phyloP scores from a whole-genome alignment of 768 basidiomycete species.

The Coprinopsis marcescibilis region DNA sequence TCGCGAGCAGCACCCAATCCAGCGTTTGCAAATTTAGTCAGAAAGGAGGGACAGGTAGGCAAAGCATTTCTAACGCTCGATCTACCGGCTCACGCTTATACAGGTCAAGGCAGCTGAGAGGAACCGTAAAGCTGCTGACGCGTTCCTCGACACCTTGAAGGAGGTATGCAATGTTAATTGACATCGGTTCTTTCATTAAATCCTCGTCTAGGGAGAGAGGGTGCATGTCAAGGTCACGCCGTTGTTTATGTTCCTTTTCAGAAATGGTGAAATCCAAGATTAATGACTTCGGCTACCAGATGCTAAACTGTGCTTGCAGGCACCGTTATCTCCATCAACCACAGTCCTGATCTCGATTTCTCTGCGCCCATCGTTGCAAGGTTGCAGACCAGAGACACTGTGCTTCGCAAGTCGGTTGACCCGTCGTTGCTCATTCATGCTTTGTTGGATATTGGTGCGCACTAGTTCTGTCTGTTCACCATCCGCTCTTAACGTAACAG shows the following conservation, averaged over 20 bases:
- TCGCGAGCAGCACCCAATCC: neutral
- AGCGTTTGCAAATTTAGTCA: conserved; percentile 14
- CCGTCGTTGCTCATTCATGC: conserved; percentile 64
- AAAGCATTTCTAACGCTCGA: neutral
- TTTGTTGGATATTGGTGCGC: conserved; percentile 56
- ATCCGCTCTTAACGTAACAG: neutral
- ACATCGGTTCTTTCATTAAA: neutral
- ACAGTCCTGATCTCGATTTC: conserved; percentile 39
- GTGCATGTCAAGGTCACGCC: conserved; percentile 55
- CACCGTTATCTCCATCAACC: conserved; percentile 57
- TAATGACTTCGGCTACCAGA: neutral
- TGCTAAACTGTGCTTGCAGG: conserved; percentile 28
- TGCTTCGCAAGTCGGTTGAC: conserved; percentile 58
- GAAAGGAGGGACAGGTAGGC: conserved; percentile 21
- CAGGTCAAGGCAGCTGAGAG: conserved; percentile 5
- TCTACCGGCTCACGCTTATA: conserved; percentile 9
- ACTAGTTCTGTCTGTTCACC: conserved; percentile 13
- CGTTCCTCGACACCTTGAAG: conserved; percentile 26
- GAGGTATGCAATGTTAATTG: conserved; percentile 16
- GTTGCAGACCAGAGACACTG: conserved; percentile 51
- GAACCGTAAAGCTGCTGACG: conserved; percentile 21
- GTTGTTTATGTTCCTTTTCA: conserved; percentile 62
- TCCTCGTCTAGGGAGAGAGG: conserved; percentile 40
- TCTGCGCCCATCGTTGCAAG: conserved; percentile 55
- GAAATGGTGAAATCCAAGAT: conserved; percentile 57